phyloP scores from a whole-genome alignment of 345 rosid species.

The Raphanus raphanistrum region DNA sequence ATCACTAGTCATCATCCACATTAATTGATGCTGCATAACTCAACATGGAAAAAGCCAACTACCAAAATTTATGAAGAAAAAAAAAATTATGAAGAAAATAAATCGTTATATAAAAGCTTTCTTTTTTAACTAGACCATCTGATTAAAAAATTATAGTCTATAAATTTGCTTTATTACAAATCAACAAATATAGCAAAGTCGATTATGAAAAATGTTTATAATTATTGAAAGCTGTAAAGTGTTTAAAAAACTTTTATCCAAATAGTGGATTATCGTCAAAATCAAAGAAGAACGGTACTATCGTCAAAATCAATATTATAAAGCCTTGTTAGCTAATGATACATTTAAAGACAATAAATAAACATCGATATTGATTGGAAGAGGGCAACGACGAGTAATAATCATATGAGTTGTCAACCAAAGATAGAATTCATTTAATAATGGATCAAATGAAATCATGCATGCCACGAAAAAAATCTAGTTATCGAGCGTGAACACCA shows the following conservation, averaged over 20 bases:
- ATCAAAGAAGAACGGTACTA: not conserved
- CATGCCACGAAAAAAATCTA: constrained; percentile 21
- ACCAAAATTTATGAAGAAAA: not conserved
- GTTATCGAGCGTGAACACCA: constrained; percentile 15
- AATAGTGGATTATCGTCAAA: not conserved
- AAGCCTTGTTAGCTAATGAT: not conserved
- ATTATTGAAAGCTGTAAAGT: not conserved
- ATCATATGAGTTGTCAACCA: constrained; percentile 23
- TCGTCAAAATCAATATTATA: not conserved
- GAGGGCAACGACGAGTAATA: constrained; percentile 4
- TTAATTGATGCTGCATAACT: not conserved
- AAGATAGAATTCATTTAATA: constrained; percentile 3
- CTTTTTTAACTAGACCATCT: not conserved
- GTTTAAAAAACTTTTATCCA: not conserved
- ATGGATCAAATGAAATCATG: constrained; percentile 25
- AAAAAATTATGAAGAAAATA: not conserved
- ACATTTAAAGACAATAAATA: not conserved
- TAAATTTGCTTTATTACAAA: not conserved
- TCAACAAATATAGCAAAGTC: not conserved
- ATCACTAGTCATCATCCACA: constrained; percentile 6
- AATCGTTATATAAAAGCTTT: not conserved
- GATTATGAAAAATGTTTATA: not conserved
- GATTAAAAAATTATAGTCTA: not conserved
- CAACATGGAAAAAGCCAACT: constrained; percentile 25
- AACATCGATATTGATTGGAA: not conserved